Conservation (phyloP, 2,329 filamentous ascomycete genomes). For the Helicocarpus griseus region DNA sequence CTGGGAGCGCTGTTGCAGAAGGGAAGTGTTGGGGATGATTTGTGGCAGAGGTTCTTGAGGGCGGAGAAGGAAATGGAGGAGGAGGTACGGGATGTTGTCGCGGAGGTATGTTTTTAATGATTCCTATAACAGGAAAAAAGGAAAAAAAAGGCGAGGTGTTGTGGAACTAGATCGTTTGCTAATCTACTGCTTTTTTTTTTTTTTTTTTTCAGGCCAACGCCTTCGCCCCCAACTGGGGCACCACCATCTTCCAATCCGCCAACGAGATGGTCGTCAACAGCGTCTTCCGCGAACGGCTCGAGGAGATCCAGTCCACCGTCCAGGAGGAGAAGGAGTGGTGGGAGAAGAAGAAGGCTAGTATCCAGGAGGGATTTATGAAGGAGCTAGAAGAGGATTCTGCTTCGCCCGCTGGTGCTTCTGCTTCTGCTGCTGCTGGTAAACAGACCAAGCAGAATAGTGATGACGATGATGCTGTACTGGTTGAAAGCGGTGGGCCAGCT, state of each 20-base stretch:
- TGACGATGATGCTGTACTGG: slow-evolving; percentile 68
- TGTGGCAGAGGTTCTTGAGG: slow-evolving; percentile 84
- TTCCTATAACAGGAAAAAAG: not conserved
- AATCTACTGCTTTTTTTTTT: not conserved
- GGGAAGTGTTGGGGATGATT: slow-evolving; percentile 88
- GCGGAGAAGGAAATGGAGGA: slow-evolving; percentile 98
- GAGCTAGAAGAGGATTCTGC: slow-evolving; percentile 50
- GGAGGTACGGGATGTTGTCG: slow-evolving; percentile 86
- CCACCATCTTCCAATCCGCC: slow-evolving; percentile 91
- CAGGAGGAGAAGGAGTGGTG: slow-evolving; percentile 80
- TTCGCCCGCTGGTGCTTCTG: slow-evolving; percentile 8
- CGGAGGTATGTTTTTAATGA: slow-evolving; percentile 54
- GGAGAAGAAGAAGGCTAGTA: slow-evolving; percentile 68
- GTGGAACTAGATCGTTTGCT: not conserved
- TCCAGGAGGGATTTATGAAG: slow-evolving; percentile 70
- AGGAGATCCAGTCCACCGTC: slow-evolving; percentile 62
- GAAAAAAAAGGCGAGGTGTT: not conserved
- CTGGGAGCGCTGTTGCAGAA: slow-evolving; percentile 73
- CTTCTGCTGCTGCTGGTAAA: slow-evolving; percentile 16
- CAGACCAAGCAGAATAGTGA: slow-evolving; percentile 30
- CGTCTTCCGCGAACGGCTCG: slow-evolving; percentile 61
- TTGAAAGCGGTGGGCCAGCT: slow-evolving; percentile 51
- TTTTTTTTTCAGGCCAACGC: slow-evolving; percentile 64
- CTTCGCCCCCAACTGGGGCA: slow-evolving; percentile 79
- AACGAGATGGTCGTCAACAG: slow-evolving; percentile 90